Base-by-base conservation (phyloP, 2,329 filamentous ascomycete species). In the Celoporthe dispersa region DNA sequence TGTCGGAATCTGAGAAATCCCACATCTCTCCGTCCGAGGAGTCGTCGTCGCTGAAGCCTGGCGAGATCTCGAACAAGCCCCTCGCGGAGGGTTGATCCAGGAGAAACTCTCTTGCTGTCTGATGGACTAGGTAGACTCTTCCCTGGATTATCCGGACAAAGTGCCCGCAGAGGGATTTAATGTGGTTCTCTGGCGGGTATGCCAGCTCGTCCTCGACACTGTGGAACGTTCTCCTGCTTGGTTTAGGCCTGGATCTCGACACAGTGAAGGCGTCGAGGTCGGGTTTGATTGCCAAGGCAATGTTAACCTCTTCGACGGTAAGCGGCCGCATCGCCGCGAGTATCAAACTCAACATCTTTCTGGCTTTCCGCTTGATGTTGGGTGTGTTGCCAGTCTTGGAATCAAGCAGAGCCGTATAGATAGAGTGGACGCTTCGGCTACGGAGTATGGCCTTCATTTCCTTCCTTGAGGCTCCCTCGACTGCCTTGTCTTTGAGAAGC, bases 81-180 rank as follows among this genome's bases (percentile, higher is more conserved):
- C 41, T 48, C 7, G 19, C 19, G 41, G 41, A 48, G 5, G 16
- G 33, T 28, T 62, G 35, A 33, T 62, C 65, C 12, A 75, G 70
- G 7, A 75, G 64, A 61, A 75, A 75, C 66, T 74, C 74, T n/a
- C 71, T 71, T 3, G 73, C 74, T 37, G 74, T 76, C 48, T 74
- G 69, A 39, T 75, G 74, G 16, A 74, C 73, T 12, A 75, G 69
- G 44, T 75, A 74, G n/a, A 75, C 71, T 7, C 68, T 74, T n/a
- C 70, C 64, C 11, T 69, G 72, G 31, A 70, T 71, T 1, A 74
- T 70, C 28, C 71, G 68, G n/a, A 73, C 61, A 39, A 75, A 72
- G 62, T 69, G 59, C n/a, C 70, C 71, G 62, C 71, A 68, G 9
- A 74, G 33, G 31, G 64, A 66, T 35, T 75, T 74, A 37, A 75